Conservation (phyloP, 495 filamentous ascomycete species). For the Ramalina peruviana region DNA sequence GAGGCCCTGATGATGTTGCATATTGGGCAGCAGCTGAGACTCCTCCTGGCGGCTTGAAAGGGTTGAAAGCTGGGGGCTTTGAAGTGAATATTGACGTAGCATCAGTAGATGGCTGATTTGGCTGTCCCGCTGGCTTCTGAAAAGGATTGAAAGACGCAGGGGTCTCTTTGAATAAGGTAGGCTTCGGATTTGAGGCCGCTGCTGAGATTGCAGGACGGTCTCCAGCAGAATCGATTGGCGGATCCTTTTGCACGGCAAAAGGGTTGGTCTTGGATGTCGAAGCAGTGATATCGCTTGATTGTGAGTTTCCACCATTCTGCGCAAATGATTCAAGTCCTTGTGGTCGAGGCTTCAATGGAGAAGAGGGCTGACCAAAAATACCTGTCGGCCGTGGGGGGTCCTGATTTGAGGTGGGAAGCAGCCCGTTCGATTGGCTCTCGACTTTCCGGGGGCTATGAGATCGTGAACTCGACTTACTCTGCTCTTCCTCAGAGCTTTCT, state of each 20-base stretch:
- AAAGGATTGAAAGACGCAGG: neutral
- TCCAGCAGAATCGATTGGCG: too few species aligned
- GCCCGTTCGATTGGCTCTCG: neutral
- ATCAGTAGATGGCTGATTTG: too few species aligned
- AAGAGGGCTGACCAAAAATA: neutral
- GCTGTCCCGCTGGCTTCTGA: neutral
- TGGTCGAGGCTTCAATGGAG: neutral
- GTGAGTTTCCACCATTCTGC: neutral
- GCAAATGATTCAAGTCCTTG: neutral
- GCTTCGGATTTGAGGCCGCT: neutral
- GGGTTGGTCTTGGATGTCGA: neutral
- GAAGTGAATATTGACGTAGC: too few species aligned
- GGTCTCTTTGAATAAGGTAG: neutral
- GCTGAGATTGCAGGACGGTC: too few species aligned
- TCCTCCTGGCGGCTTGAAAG: too few species aligned
- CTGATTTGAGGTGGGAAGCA: neutral
- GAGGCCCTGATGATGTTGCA: too few species aligned
- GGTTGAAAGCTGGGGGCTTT: too few species aligned
- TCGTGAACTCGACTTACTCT: neutral
- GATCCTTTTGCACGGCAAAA: neutral
- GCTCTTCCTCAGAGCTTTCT: slow-evolving; percentile 24
- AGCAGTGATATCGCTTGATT: neutral
- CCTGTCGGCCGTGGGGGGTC: neutral
- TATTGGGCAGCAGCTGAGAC: too few species aligned
- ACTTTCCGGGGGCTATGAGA: slow-evolving; percentile 4